These are phyloP conservation scores for Pythium aquatile DNA, from an alignment of 352 stramenopile genomes.

Conservation along the genomic window DNA sequence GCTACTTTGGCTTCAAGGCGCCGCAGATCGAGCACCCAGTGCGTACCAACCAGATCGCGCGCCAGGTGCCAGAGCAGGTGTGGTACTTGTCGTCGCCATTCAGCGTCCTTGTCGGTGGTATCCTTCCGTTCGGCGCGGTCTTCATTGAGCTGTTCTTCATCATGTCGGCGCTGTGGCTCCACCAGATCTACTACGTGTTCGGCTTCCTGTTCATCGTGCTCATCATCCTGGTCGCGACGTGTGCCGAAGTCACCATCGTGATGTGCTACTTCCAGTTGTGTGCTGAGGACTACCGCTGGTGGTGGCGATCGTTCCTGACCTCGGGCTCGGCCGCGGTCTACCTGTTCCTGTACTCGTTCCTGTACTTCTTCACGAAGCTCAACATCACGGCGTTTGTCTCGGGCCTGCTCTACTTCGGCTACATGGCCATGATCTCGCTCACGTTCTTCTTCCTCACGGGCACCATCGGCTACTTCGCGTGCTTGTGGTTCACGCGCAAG, in stretches of 20 bases:
- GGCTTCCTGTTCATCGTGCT: conserved; percentile 99
- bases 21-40: conserved; percentile 87
- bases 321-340: conserved; percentile 96
- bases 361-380: conserved; percentile 98
- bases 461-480: conserved; percentile 96
- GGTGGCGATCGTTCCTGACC: conserved; percentile 96
- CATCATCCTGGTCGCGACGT: conserved; percentile 97
- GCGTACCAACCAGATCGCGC: conserved; percentile 88
- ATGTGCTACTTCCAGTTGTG: conserved; percentile 99
- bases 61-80: conserved; percentile 91
- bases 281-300: conserved; percentile 99
- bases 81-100: conserved; percentile 96
- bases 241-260: conserved; percentile 98
- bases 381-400: conserved; percentile 95
- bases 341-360: conserved; percentile 98
- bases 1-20: conserved; percentile 95
- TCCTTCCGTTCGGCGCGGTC: conserved; percentile 98
- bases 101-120: conserved; percentile 95
- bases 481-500: conserved; percentile 98
- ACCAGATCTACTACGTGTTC: conserved; percentile 99
- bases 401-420: conserved; percentile 98
- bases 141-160: conserved; percentile 99
- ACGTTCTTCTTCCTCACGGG: conserved; percentile 97
- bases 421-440: conserved; percentile 98
- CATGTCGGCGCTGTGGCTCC: conserved; percentile 98